These are phyloP conservation scores for Brasenia schreberi DNA, from an alignment of 164 flowering plant species.

Conservation along the genomic window DNA sequence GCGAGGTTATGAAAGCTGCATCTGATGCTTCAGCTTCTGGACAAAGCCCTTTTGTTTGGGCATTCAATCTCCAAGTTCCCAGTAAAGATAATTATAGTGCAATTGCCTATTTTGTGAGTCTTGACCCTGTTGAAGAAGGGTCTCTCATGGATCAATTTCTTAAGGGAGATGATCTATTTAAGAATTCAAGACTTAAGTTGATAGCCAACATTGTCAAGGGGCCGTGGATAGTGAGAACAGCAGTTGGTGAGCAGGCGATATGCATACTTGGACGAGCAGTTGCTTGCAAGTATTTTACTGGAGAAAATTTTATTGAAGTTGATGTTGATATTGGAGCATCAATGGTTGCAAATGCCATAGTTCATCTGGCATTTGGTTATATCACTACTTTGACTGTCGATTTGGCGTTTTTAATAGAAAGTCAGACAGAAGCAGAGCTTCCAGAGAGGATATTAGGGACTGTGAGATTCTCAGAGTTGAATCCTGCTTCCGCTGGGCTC, in stretches of 20 bases:
- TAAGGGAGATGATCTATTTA: constrained; percentile 64
- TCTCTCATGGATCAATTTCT: constrained; percentile 59
- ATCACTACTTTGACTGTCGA: constrained; percentile 74
- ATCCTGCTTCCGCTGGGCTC: constrained; percentile 48
- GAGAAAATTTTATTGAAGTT: constrained; percentile 56
- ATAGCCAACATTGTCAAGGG: constrained; percentile 87
- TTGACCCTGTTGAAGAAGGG: constrained; percentile 44
- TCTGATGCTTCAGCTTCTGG: constrained; percentile 33
- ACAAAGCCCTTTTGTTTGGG: constrained; percentile 72
- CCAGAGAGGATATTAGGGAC: constrained; percentile 82
- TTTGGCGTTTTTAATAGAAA: constrained; percentile 78
- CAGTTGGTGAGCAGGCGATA: constrained; percentile 93
- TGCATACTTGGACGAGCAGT: constrained; percentile 82
- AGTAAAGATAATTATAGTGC: constrained; percentile 73
- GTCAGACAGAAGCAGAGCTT: constrained; percentile 69
- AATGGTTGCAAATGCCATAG: constrained; percentile 86
- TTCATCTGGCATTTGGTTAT: constrained; percentile 87
- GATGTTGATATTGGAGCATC: constrained; percentile 89
- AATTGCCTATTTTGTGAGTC: constrained; percentile 53
- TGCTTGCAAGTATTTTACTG: constrained; percentile 50
- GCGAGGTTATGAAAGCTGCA: constrained; percentile 47
- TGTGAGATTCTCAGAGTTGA: constrained; percentile 65
- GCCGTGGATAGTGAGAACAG: constrained; percentile 88
- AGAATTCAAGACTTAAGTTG: constrained; percentile 72
- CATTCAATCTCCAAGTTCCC: constrained; percentile 82